phyloP scores from a whole-genome alignment of 164 flowering plant genomes.

The Litsea cubeba region DNA sequence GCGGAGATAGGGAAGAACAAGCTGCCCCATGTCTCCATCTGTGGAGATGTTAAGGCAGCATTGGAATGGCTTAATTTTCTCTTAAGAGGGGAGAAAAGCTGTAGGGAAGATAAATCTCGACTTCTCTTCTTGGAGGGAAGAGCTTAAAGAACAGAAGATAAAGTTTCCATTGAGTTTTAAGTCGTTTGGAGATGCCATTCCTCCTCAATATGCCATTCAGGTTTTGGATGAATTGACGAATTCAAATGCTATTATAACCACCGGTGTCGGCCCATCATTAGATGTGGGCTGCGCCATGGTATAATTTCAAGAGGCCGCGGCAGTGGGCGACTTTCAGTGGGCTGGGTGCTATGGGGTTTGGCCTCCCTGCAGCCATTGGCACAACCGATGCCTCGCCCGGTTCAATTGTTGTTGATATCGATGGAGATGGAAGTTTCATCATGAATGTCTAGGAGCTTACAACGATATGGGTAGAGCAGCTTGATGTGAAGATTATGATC shows the following conservation, averaged over 20 bases:
- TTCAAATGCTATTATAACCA: slow-evolving; percentile 14
- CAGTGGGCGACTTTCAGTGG: slow-evolving; percentile 20
- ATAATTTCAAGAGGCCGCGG: slow-evolving; percentile 9
- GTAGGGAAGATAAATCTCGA: slow-evolving; percentile 24
- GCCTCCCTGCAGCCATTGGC: slow-evolving; percentile 22
- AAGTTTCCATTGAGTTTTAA: slow-evolving; percentile 48
- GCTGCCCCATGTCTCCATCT: slow-evolving; percentile 65
- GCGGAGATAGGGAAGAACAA: slow-evolving; percentile 80
- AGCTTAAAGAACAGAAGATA: slow-evolving; percentile 48
- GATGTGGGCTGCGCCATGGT: slow-evolving; percentile 26
- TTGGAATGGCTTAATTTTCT: slow-evolving; percentile 42
- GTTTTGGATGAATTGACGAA: slow-evolving; percentile 15
- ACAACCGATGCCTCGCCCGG: slow-evolving; percentile 11
- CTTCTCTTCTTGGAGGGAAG: slow-evolving; percentile 53
- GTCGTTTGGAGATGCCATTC: slow-evolving; percentile 61
- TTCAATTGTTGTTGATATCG: slow-evolving; percentile 12
- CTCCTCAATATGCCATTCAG: slow-evolving; percentile 22
- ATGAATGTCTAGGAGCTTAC: slow-evolving; percentile 20
- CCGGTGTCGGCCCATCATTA: slow-evolving; percentile 21
- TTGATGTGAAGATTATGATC: slow-evolving; percentile 16
- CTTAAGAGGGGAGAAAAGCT: slow-evolving; percentile 24
- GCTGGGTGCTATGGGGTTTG: slow-evolving; percentile 22
- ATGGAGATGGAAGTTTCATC: slow-evolving; percentile 19
- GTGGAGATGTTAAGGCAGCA: slow-evolving; percentile 53
- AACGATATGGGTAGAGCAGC: slow-evolving; percentile 9